Base-by-base conservation (phyloP, 176 grass and related monocot genomes). In the Tillandsia leiboldiana region DNA sequence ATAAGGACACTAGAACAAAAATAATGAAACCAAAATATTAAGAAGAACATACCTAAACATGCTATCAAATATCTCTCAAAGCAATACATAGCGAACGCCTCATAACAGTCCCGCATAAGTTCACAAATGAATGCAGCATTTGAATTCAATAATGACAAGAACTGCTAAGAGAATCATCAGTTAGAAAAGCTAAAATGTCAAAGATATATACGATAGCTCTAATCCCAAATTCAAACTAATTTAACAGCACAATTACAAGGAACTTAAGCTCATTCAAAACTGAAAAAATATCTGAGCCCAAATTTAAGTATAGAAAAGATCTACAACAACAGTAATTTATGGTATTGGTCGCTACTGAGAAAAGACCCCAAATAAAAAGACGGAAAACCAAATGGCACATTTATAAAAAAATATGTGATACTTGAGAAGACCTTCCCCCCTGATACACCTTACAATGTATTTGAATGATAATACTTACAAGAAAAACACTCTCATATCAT, bases 51-150 rank as follows among this genome's bases (percentile, higher is more conserved):
- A 97, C 94, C 94, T 81, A 97, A 92, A 64, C 94, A 97, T 50
- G 94, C 94, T 83, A 97, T 97, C 80, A 97, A 79, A 79, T 97
- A 97, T 84, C 94, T 87, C 82, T 92, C 86, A 56, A 97, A 92
- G 73, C 94, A 97, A 87, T 90, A 97, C 94, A 97, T 93, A 42
- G 94, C 89, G 50, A 97, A 97, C 52, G 94, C 94, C 79, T 97
- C 89, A 8, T 97, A 97, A 76, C 94, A 93, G 58, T 97, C 94
- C 67, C 89, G 82, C 86, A 92, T 90, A 73, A 92, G 51, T 90
- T 97, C 89, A 83, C 86, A 97, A 63, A 90, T 79, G 72, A 97
- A 97, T 72, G 94, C 89, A 67, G 71, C 86, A 76, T 90, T 83
- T 4, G 86, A 76, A 66, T 97, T 78, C 69, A 83, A 76, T 76